Evolutionary conservation across 495 filamentous ascomycete genomes (phyloP).

Genomic region (Podospora bellae-mahoneyi): DNA sequence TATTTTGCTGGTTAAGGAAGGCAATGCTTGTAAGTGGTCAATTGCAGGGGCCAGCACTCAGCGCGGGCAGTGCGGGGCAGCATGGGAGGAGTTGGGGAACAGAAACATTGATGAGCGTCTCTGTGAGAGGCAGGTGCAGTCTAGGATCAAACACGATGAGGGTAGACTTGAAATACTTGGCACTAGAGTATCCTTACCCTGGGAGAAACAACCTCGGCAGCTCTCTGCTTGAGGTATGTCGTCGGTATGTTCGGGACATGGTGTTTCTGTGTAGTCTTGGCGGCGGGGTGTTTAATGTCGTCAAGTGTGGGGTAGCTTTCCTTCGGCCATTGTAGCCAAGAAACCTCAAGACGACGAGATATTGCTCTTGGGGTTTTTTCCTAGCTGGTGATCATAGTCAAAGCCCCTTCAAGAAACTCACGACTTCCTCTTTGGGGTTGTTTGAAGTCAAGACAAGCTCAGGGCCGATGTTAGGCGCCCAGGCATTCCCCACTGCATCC

Average conservation of each 20-base stretch:
- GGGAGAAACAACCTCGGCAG: not conserved
- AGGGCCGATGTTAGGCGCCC: conserved; percentile 17
- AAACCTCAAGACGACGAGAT: too few relatives aligned
- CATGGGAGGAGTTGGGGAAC: not conserved
- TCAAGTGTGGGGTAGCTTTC: not conserved
- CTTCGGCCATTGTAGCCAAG: too few relatives aligned
- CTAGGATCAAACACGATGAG: not conserved
- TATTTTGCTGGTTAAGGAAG: not conserved
- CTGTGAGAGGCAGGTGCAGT: not conserved
- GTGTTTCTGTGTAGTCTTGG: not conserved
- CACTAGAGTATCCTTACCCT: not conserved
- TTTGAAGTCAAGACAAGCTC: not conserved
- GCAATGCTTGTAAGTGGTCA: not conserved
- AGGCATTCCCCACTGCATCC: not conserved
- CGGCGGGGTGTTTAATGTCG: not conserved
- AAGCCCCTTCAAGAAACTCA: not conserved
- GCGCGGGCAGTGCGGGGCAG: not conserved
- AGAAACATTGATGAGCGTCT: not conserved
- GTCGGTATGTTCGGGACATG: not conserved
- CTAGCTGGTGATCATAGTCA: not conserved
- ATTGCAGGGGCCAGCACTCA: not conserved
- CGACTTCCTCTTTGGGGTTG: not conserved
- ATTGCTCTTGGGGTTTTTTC: too few relatives aligned
- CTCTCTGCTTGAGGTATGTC: not conserved
- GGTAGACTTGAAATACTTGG: not conserved